Evolutionary conservation across 768 basidiomycete genomes (phyloP).

Genomic region (Amanita molliuscula): DNA sequence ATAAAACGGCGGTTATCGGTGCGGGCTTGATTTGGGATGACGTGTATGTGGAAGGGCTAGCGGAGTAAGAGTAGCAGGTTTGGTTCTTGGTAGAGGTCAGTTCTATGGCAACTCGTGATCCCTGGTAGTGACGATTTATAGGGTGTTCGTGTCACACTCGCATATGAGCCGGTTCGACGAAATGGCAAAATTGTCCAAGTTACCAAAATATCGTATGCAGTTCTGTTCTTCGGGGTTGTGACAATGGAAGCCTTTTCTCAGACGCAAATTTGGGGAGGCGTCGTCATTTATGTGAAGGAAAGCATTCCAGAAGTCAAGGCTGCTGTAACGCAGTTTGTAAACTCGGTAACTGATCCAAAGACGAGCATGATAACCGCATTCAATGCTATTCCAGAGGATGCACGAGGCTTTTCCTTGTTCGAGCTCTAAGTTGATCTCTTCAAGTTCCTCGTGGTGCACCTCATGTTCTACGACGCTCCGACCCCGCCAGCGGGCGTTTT

Average conservation of each 20-base stretch:
- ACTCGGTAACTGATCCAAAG: neutral
- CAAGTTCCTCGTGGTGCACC: slow-evolving; percentile 12
- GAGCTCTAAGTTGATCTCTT: neutral
- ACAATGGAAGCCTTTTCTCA: slow-evolving; percentile 35
- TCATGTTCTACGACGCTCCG: slow-evolving; percentile 54
- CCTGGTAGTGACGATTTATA: neutral
- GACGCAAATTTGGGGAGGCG: slow-evolving; percentile 13
- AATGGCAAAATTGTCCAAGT: slow-evolving; percentile 24
- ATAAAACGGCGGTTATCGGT: slow-evolving; percentile 32
- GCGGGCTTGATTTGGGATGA: slow-evolving; percentile 57
- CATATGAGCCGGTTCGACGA: slow-evolving; percentile 34
- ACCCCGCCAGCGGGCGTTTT: slow-evolving; percentile 35
- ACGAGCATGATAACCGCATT: slow-evolving; percentile 2
- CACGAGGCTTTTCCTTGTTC: neutral
- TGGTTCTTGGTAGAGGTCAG: slow-evolving; percentile 45
- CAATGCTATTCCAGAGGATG: neutral
- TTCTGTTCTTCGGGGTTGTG: slow-evolving; percentile 18
- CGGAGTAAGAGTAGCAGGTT: slow-evolving; percentile 51
- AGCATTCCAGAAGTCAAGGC: neutral
- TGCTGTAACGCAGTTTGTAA: neutral
- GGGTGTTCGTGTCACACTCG: slow-evolving; percentile 40
- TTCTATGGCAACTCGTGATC: too few relatives aligned
- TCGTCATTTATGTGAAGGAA: neutral
- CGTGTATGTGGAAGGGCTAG: slow-evolving; percentile 45
- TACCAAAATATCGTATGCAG: slow-evolving; percentile 10